Conservation (phyloP, 148 eudicot species). For the Fagopyrum esculentum region DNA sequence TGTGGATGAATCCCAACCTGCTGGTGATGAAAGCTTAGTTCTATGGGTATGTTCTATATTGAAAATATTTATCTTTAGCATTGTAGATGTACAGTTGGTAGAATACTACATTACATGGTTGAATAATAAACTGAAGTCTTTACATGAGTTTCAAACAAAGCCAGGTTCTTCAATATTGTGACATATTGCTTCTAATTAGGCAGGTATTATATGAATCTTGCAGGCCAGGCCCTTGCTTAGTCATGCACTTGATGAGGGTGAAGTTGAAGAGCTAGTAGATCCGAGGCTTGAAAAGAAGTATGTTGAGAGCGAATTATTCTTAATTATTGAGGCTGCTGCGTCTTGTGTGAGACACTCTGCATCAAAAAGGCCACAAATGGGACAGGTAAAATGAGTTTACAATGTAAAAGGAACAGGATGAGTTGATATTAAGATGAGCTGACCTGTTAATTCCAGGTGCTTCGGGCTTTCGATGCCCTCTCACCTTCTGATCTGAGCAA, state of each 20-base stretch:
- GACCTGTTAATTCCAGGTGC: constrained; percentile 31
- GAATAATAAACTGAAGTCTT: neutral
- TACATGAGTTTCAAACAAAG: neutral
- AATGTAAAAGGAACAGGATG: neutral
- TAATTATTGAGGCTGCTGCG: constrained; percentile 78
- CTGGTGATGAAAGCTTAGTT: constrained; percentile 80
- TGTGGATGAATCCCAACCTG: constrained; percentile 68
- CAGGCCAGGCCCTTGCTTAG: constrained; percentile 93
- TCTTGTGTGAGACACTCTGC: constrained; percentile 88
- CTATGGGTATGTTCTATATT: constrained; percentile 65
- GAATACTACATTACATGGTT: too few species aligned
- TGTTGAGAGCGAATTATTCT: constrained; percentile 48
- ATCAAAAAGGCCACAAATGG: constrained; percentile 76
- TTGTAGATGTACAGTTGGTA: too few species aligned
- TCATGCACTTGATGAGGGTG: constrained; percentile 52
- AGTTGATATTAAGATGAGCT: neutral
- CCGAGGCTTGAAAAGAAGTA: constrained; percentile 59
- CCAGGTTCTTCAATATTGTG: neutral
- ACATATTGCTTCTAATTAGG: neutral
- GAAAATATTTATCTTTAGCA: neutral
- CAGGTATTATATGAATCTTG: constrained; percentile 6
- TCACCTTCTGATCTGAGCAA: constrained; percentile 58
- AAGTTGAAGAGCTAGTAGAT: constrained; percentile 54
- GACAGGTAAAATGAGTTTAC: constrained; percentile 48
- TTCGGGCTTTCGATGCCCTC: constrained; percentile 58